A percentile compares a stretch with the other conserved stretches of the same genome.
These are phyloP conservation scores for Lithospermum erythrorhizon DNA, from an alignment of 257 asterid genomes.

Conservation along the genomic window DNA sequence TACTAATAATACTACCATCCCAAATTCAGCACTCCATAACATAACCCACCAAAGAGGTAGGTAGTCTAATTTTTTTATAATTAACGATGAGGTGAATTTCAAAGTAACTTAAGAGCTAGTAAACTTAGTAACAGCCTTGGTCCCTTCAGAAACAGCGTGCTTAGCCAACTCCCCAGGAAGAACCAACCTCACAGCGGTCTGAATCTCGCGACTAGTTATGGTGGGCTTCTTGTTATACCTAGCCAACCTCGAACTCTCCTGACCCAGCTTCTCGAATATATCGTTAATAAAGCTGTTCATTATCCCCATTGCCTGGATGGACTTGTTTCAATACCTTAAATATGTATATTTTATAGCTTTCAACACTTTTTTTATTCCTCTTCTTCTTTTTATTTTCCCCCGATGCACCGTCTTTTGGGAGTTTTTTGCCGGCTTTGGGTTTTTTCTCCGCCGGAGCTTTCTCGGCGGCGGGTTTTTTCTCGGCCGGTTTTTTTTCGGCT, in stretches of 20 bases:
- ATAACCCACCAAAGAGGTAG: too few relatives aligned
- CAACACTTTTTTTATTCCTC: constrained; percentile 32
- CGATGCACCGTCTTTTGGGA: constrained; percentile 43
- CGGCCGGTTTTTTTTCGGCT: constrained; percentile 44
- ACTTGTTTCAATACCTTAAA: constrained; percentile 68
- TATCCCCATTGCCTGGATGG: constrained; percentile 59
- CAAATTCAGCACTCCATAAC: too few relatives aligned
- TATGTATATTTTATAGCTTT: constrained; percentile 69
- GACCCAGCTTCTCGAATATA: constrained; percentile 58
- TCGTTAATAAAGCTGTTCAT: too few relatives aligned
- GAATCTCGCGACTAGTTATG: constrained; percentile 59
- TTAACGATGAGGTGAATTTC: too few relatives aligned
- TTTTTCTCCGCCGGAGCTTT: too few relatives aligned
- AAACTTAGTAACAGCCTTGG: constrained; percentile 68
- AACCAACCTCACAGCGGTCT: constrained; percentile 57
- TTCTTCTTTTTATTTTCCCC: constrained; percentile 58
- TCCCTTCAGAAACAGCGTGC: constrained; percentile 66
- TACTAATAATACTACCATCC: too few relatives aligned
- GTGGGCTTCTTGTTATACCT: constrained; percentile 71
- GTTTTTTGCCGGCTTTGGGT: constrained; percentile 59
- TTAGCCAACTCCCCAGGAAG: constrained; percentile 67
- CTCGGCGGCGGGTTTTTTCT: too few relatives aligned
- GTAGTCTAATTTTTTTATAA: too few relatives aligned
- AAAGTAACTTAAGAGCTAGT: constrained; percentile 34
- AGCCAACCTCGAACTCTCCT: constrained; percentile 43